These are phyloP conservation scores for Phialocephala sp. DNA, from an alignment of 2,329 filamentous ascomycete species.

Conservation along the genomic window DNA sequence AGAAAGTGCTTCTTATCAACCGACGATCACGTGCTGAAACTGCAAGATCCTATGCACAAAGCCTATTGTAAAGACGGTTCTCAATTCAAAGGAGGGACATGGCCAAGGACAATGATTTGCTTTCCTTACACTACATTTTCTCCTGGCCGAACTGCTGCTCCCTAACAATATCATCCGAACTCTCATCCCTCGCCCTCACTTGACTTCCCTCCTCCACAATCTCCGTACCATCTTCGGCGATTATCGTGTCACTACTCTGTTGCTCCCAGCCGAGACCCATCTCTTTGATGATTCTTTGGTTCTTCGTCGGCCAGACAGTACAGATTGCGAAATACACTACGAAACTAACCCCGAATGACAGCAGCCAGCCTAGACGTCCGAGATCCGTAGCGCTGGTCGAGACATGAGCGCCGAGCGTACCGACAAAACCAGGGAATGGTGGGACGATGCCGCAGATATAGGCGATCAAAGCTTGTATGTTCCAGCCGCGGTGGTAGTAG, in stretches of 20 bases:
- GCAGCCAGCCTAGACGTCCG: conserved; percentile 45
- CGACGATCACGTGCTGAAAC: no score
- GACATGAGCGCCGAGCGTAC: conserved; percentile 43
- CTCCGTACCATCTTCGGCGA: conserved; percentile 37
- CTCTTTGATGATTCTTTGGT: conserved; percentile 45
- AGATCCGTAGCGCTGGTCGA: conserved; percentile 41
- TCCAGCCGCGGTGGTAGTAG: conserved; percentile 44
- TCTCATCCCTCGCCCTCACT: conserved; percentile 14
- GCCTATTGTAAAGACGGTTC: no score
- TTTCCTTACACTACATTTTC: conserved; percentile 22
- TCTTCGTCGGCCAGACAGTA: conserved; percentile 46
- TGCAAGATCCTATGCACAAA: no score
- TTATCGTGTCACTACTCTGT: conserved; percentile 28
- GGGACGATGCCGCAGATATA: conserved; percentile 44
- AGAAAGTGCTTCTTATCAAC: no score
- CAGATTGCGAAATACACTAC: conserved; percentile 45
- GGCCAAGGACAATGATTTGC: neutral
- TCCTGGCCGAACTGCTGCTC: conserved; percentile 23
- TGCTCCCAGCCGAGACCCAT: conserved; percentile 42
- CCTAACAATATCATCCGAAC: conserved; percentile 4
- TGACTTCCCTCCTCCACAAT: conserved; percentile 18
- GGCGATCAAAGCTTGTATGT: conserved; percentile 45
- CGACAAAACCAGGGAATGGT: conserved; percentile 45
- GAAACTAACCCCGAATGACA: conserved; percentile 44
- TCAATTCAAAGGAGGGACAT: no score